Conservation (phyloP, 352 stramenopile genomes). For the Globisporangium orthogonon region DNA sequence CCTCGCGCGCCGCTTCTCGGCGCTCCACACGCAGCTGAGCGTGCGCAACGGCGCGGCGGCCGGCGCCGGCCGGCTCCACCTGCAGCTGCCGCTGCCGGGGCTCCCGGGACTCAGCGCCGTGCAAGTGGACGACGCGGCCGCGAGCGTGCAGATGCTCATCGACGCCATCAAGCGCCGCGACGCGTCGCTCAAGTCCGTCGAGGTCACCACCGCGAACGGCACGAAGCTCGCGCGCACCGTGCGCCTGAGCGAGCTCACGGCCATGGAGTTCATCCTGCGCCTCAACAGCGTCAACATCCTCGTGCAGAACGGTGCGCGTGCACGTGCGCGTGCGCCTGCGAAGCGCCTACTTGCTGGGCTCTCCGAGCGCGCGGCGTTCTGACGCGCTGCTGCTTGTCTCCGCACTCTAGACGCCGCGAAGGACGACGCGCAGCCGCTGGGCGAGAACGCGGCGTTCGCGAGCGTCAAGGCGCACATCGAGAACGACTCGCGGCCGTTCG, state of each 20-base stretch:
- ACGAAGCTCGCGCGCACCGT: constrained; percentile 64
- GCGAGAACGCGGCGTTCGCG: constrained; percentile 55
- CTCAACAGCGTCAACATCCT: constrained; percentile 63
- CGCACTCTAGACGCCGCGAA: constrained; percentile 16
- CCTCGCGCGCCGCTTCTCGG: constrained; percentile 1
- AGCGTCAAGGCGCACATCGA: constrained; percentile 61
- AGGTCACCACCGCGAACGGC: constrained; percentile 59
- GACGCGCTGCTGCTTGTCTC: neutral
- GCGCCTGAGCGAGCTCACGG: constrained; percentile 48
- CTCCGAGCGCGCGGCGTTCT: too few species aligned
- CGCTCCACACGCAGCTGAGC: constrained; percentile 27
- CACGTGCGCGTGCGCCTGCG: too few species aligned
- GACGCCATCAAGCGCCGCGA: constrained; percentile 43
- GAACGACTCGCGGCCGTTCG: constrained; percentile 42
- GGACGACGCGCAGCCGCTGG: constrained; percentile 21
- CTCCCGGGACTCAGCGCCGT: constrained; percentile 44
- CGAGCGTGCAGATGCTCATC: constrained; percentile 47
- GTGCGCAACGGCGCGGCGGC: constrained; percentile 38
- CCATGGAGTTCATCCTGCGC: constrained; percentile 61
- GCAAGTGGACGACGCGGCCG: constrained; percentile 24
- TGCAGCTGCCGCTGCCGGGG: constrained; percentile 59
- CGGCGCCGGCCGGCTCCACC: constrained; percentile 30
- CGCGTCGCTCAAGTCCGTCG: constrained; percentile 51
- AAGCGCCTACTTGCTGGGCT: too few species aligned
- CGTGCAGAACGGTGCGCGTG: constrained; percentile 32